Evolutionary conservation across 2,329 filamentous ascomycete genomes (phyloP).

Genomic region (Xylaria sp.): DNA sequence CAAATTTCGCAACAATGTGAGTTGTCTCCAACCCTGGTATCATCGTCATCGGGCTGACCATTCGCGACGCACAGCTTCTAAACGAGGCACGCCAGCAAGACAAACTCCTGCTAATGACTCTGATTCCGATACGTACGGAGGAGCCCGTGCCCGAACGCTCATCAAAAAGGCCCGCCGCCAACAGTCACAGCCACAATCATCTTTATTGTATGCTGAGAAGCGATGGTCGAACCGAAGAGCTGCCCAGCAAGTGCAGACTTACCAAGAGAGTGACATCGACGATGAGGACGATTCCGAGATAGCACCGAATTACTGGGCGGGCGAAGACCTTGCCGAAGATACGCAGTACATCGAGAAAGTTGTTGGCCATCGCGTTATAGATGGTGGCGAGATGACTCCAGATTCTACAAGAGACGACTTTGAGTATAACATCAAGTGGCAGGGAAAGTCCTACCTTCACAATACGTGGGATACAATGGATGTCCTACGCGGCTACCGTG

Average conservation of each 20-base stretch:
- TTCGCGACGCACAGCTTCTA: constrained; percentile 52
- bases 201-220: constrained; percentile 74
- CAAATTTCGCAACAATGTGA: constrained; percentile 64
- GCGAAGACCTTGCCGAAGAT: constrained; percentile 71
- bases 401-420: constrained; percentile 74
- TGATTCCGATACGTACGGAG: constrained; percentile 78
- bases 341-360: constrained; percentile 88
- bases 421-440: constrained; percentile 95
- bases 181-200: constrained; percentile 64
- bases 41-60: constrained; percentile 23
- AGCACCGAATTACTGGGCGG: constrained; percentile 71
- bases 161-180: constrained; percentile 80
- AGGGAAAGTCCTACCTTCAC: constrained; percentile 91
- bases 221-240: constrained; percentile 89
- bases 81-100: constrained; percentile 59
- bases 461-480: constrained; percentile 90
- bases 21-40: constrained; percentile 29
- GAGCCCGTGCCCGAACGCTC: constrained; percentile 67
- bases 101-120: constrained; percentile 62
- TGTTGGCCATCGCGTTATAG: constrained; percentile 80
- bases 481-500: constrained; percentile 74
- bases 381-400: constrained; percentile 61
- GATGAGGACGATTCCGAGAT: constrained; percentile 66
- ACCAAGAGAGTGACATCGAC: constrained; percentile 69
- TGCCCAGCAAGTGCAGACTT: constrained; percentile 66